These are phyloP conservation scores for Rhodotorula sp. DNA, from an alignment of 1,284 basidiomycete species.

Conservation along the genomic window DNA sequence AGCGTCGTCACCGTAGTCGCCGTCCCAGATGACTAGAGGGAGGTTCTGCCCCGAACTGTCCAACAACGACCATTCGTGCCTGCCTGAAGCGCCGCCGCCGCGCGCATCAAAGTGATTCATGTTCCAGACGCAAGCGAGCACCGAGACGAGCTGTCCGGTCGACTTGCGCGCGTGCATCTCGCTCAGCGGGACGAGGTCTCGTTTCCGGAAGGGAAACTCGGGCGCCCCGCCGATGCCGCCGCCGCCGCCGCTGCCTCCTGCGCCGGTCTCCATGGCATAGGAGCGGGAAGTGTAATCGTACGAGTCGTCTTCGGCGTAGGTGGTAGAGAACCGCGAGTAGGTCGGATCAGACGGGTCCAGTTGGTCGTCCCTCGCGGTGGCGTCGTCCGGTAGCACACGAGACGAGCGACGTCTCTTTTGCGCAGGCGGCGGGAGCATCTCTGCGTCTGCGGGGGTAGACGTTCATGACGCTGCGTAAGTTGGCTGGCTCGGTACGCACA, in stretches of 20 bases:
- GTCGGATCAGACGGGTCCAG: background rate
- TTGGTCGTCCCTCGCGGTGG: too few species aligned
- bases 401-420: conserved; percentile 4
- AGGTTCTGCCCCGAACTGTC: conserved; percentile 14
- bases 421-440: conserved; percentile 6
- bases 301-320: conserved; percentile 5
- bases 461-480: conserved; percentile 7
- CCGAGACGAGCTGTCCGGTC: conserved; percentile 1
- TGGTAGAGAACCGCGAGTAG: background rate
- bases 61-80: conserved; percentile 10
- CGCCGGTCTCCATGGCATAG: background rate
- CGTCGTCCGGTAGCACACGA: background rate
- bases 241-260: too few species aligned
- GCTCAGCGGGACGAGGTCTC: conserved; percentile 10
- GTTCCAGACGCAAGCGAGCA: conserved; percentile 9
- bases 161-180: background rate
- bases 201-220: conserved; percentile 3
- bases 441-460: too few species aligned
- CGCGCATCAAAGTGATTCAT: background rate
- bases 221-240: conserved; percentile 20
- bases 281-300: background rate
- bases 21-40: conserved; percentile 15
- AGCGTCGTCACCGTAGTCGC: background rate
- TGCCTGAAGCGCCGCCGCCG: too few species aligned
- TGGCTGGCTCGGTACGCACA: background rate